Evolutionary conservation across 306 rosid genomes (phyloP).

Genomic region (Corylus heterophylla): DNA sequence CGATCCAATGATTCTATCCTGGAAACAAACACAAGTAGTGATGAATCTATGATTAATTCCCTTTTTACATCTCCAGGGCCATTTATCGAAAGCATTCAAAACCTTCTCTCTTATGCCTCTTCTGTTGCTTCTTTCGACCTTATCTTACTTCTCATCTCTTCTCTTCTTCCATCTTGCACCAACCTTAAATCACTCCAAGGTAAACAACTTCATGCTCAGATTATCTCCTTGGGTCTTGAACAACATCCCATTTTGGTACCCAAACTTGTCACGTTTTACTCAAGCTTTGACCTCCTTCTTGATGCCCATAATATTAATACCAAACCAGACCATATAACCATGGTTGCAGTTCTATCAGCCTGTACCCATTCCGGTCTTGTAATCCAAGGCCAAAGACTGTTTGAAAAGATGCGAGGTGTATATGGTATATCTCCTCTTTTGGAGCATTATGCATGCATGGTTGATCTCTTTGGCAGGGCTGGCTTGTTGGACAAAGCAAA

Average conservation of each 20-base stretch:
- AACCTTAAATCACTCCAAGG: constrained; percentile 51
- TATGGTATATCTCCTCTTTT: constrained; percentile 50
- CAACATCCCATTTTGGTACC: constrained; percentile 58
- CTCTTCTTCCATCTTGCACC: constrained; percentile 59
- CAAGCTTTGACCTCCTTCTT: constrained; percentile 39
- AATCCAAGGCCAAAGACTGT: constrained; percentile 52
- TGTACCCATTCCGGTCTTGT: constrained; percentile 92
- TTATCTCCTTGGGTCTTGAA: constrained; percentile 56
- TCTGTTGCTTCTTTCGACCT: constrained; percentile 38
- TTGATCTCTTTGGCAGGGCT: constrained; percentile 85
- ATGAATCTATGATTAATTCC: constrained; percentile 57
- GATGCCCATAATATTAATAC: constrained; percentile 60
- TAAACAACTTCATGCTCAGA: constrained; percentile 68
- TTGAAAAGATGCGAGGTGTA: constrained; percentile 54
- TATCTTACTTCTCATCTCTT: constrained; percentile 46
- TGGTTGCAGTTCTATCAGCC: constrained; percentile 80
- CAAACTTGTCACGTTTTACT: constrained; percentile 63
- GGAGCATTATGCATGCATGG: constrained; percentile 90
- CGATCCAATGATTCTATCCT: constrained; percentile 1
- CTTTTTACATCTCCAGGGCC: constrained; percentile 55
- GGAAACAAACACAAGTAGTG: constrained; percentile 4
- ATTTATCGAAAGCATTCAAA: constrained; percentile 62
- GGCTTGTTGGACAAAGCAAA: constrained; percentile 70
- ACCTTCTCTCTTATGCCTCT: constrained; percentile 40
- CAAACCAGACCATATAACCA: constrained; percentile 76